phyloP scores from a whole-genome alignment of 805 yeast species.

The Lipomyces chichibuensis region DNA sequence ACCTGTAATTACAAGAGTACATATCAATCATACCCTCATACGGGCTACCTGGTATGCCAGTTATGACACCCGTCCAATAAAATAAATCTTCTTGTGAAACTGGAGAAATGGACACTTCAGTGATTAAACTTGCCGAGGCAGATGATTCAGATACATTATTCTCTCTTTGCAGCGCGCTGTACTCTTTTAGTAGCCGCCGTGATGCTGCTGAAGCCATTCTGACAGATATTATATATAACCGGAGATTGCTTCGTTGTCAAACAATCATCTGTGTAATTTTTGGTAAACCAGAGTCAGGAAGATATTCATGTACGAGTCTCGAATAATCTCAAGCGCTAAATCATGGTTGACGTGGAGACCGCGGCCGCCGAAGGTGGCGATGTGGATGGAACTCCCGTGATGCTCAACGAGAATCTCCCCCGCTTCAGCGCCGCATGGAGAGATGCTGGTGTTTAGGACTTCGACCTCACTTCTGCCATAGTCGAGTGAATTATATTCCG shows the following conservation, averaged over 20 bases:
- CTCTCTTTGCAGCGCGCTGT: slow-evolving; percentile 12
- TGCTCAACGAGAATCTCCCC: too few relatives aligned
- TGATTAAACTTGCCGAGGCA: not conserved
- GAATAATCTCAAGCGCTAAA: too few relatives aligned
- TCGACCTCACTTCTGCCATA: too few relatives aligned
- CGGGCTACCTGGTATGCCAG: slow-evolving; percentile 16
- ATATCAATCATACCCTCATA: slow-evolving; percentile 21
- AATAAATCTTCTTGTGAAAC: slow-evolving; percentile 27
- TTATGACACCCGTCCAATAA: slow-evolving; percentile 29
- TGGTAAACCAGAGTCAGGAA: not conserved
- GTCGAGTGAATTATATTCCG: too few relatives aligned
- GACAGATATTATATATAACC: not conserved
- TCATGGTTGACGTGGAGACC: too few relatives aligned
- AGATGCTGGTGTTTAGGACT: too few relatives aligned
- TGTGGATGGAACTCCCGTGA: too few relatives aligned
- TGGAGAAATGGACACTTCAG: slow-evolving; percentile 22
- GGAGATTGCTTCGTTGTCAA: not conserved
- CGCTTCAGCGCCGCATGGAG: too few relatives aligned
- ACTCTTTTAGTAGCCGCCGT: slow-evolving; percentile 29
- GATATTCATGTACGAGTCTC: not conserved
- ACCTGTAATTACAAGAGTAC: slow-evolving; percentile 40
- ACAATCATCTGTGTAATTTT: not conserved
- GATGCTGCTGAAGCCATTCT: slow-evolving; percentile 16
- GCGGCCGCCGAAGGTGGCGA: too few relatives aligned
- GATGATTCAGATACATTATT: not conserved